Conservation (phyloP, 208 protist species). For the Acanthamoeba royreba region DNA sequence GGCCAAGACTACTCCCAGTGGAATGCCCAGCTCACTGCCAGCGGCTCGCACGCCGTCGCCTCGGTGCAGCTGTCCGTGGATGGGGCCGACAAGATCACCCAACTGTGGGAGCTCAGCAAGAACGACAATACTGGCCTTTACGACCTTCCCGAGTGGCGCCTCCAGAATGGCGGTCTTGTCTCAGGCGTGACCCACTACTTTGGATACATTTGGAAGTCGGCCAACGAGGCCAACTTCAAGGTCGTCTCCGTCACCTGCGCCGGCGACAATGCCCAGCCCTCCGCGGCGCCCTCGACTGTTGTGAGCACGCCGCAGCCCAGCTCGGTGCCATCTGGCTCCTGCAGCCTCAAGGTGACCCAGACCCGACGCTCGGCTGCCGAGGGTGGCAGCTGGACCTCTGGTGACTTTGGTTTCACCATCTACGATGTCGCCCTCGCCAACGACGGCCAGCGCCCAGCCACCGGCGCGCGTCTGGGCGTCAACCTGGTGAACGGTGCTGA, state of each 20-base stretch:
- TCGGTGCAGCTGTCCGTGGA: background rate
- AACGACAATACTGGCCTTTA: background rate
- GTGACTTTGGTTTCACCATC: background rate
- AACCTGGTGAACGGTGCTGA: background rate
- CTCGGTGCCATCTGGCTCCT: background rate
- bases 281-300: too few species aligned
- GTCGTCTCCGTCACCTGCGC: background rate
- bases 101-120: background rate
- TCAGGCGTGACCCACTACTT: background rate
- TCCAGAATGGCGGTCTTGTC: background rate
- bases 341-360: background rate
- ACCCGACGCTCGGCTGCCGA: background rate
- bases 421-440: background rate
- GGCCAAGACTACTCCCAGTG: background rate
- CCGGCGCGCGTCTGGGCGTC: background rate
- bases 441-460: background rate
- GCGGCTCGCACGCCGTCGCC: background rate
- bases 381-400: background rate
- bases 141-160: background rate
- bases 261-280: background rate
- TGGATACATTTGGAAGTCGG: background rate
- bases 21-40: background rate
- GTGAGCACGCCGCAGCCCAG: background rate
- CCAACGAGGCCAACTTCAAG: background rate
- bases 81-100: background rate